Base-by-base conservation (phyloP, 257 asterid species). In the Solanum pimpinellifolium region DNA sequence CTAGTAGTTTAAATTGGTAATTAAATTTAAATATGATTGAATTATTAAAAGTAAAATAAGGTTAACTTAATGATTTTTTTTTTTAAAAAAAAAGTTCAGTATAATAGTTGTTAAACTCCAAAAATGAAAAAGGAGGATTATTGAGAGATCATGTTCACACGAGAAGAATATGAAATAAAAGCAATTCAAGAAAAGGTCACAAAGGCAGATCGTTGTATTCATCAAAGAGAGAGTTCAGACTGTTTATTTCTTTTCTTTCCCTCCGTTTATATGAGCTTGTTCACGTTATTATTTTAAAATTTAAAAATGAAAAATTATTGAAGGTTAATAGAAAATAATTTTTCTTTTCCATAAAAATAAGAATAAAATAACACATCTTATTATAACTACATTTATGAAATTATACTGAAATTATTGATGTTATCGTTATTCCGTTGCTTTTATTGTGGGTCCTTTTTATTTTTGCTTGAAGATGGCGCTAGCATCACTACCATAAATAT, bases 141-240 rank as follows among this genome's bases (percentile, higher is more conserved):
- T 88, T 46, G 66, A 46, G 77, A 86, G 90, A 90, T 86, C 91
- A 65, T 80, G 65, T 91, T 89, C 90, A 88, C 92, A 89, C 86
- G 83, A 74, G 84, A 65, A 27, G 84, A 78, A 78, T 29, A 15
- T 25, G 66, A 46, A 37, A 15, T 16, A 78, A 78, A 78, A 16
- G 42, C 66, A 78, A 46, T 46, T 78, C 84, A 46, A 46, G 62
- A 25, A 29, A 59, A 77, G 37, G 37, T 73, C 14, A 0, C 59
- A 41, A n/a, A 41, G 52, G 83, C 15, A 29, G 68, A 80, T 47
- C 44, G 10, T 70, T 5, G 60, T 35, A 59, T 29, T 42, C 49
- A 29, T 33, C 35, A 12, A 14, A 44, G 85, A 46, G 89, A 83
- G 87, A 86, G 66, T 10, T 13, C 18, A 37, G 75, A 87, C 83